These are phyloP conservation scores for Coprinopsis marcescibilis DNA, from an alignment of 768 basidiomycete species.

Conservation along the genomic window DNA sequence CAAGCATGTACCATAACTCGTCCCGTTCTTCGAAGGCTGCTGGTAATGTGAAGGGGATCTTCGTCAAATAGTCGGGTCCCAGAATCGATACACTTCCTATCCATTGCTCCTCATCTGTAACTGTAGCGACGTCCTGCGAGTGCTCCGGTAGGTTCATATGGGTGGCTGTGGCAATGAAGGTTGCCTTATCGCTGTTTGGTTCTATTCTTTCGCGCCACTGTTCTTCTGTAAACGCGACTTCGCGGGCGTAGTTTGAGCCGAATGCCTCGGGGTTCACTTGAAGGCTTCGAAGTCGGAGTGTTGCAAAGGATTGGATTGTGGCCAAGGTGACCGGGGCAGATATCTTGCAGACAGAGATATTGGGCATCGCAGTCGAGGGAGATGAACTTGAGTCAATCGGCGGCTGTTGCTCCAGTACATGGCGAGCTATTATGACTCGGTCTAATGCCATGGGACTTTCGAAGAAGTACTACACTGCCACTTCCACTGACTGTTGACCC, in stretches of 20 bases:
- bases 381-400: no score
- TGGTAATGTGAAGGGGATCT: neutral
- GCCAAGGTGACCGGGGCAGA: neutral
- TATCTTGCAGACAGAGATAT: neutral
- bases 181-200: conserved; percentile 12
- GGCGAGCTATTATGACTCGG: no score
- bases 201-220: conserved; percentile 21
- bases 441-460: no score
- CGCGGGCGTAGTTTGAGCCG: conserved; percentile 21
- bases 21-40: conserved; percentile 1
- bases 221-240: conserved; percentile 18
- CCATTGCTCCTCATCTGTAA: neutral
- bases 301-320: neutral
- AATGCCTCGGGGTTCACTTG: conserved; percentile 24
- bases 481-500: no score
- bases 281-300: conserved; percentile 22
- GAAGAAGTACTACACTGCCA: no score
- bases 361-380: no score
- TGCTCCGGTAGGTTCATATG: no score
- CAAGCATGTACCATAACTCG: conserved; percentile 10
- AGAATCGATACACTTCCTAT: neutral
- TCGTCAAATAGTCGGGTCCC: neutral
- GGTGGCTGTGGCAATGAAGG: conserved; percentile 16
- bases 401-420: no score
- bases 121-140: neutral